Evolutionary conservation across 2,329 filamentous ascomycete genomes (phyloP).

Genomic region (Aspergillus pseudoviridinutans): DNA sequence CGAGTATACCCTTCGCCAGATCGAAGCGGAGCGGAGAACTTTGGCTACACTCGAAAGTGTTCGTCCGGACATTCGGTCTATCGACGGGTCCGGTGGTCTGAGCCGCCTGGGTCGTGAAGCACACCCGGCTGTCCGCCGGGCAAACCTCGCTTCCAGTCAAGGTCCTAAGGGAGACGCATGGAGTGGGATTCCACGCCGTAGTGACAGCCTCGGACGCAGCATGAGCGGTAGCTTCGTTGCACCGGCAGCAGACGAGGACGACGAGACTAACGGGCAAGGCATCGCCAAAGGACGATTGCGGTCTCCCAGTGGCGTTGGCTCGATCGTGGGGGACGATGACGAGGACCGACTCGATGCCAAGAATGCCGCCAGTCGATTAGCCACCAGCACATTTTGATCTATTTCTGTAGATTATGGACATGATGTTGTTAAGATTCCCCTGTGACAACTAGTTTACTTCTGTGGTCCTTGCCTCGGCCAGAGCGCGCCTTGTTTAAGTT

Average conservation of each 20-base stretch:
- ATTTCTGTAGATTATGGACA: conserved; percentile 32
- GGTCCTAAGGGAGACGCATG: conserved; percentile 97
- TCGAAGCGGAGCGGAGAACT: conserved; percentile 89
- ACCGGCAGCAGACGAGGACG: conserved; percentile 61
- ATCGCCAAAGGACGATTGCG: conserved; percentile 43
- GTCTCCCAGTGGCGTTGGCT: conserved; percentile 45
- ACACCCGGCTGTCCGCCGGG: conserved; percentile 69
- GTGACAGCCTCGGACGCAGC: conserved; percentile 73
- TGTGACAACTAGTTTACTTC: conserved; percentile 12
- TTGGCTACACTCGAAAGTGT: conserved; percentile 91
- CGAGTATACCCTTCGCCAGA: conserved; percentile 90
- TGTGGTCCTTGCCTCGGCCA: not conserved
- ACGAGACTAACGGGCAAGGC: conserved; percentile 47
- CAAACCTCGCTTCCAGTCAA: conserved; percentile 79
- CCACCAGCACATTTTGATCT: conserved; percentile 81
- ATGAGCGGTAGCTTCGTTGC: conserved; percentile 68
- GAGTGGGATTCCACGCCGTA: conserved; percentile 85
- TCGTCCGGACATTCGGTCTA: conserved; percentile 85
- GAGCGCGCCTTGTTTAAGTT: not conserved
- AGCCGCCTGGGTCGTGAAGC: conserved; percentile 84
- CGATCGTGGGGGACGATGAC: conserved; percentile 58
- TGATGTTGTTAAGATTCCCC: conserved; percentile 32
- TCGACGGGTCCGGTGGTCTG: conserved; percentile 85
- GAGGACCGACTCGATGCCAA: conserved; percentile 92
- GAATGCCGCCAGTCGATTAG: conserved; percentile 90